Percentiles rank a stretch among this genome's conserved stretches.
These are phyloP conservation scores for Sclerotinia glacialis DNA, from an alignment of 2,329 filamentous ascomycete species.

Conservation along the genomic window DNA sequence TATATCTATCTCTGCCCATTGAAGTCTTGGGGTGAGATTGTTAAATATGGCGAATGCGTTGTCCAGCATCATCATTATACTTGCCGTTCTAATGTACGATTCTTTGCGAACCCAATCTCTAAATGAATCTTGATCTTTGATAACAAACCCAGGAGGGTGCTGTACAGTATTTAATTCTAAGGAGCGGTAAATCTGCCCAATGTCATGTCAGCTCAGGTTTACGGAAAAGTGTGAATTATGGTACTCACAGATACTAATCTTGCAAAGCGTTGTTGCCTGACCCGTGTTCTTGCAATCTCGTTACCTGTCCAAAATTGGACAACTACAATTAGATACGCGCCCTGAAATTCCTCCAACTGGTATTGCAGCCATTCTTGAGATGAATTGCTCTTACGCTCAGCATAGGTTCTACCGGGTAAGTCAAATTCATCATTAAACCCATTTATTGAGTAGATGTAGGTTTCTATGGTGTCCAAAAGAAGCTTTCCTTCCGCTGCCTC, in stretches of 20 bases:
- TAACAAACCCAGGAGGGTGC: conserved; percentile 31
- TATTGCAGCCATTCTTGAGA: conserved; percentile 37
- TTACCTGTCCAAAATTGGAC: conserved; percentile 39
- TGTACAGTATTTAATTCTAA: conserved; percentile 32
- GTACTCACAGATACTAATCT: conserved; percentile 35
- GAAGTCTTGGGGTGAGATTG: conserved; percentile 36
- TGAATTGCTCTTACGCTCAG: conserved; percentile 28
- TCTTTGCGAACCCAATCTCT: conserved; percentile 36
- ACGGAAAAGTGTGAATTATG: background rate
- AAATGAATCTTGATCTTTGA: conserved; percentile 35
- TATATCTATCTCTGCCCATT: conserved; percentile 38
- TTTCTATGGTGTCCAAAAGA: conserved; percentile 35
- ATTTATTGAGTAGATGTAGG: conserved; percentile 35
- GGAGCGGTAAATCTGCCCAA: conserved; percentile 34
- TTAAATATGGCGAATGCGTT: conserved; percentile 39
- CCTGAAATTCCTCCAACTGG: conserved; percentile 38
- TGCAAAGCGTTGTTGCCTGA: conserved; percentile 36
- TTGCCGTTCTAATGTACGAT: conserved; percentile 35
- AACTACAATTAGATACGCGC: conserved; percentile 38
- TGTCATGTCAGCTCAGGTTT: conserved; percentile 9
- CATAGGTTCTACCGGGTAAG: conserved; percentile 32
- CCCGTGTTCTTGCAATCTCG: conserved; percentile 33
- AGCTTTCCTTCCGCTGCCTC: conserved; percentile 32
- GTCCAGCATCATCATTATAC: conserved; percentile 37
- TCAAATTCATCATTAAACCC: conserved; percentile 37